These are phyloP conservation scores for Zymoseptoria ardabiliae DNA, from an alignment of 2,329 filamentous ascomycete genomes.

Conservation along the genomic window DNA sequence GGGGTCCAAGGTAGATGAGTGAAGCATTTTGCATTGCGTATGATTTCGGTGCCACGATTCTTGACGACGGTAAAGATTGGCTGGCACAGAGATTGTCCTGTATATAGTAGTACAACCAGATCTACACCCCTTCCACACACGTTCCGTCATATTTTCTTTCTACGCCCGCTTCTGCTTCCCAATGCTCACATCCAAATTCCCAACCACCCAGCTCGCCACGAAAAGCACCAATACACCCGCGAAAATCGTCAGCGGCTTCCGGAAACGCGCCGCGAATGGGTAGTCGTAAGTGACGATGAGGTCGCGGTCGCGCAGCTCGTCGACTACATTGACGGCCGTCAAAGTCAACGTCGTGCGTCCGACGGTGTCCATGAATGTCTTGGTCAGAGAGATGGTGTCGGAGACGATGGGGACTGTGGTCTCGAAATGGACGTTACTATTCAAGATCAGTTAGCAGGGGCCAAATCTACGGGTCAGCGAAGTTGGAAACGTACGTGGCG, in stretches of 20 bases:
- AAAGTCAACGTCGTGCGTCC: slow-evolving; percentile 78
- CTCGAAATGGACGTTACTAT: slow-evolving; percentile 69
- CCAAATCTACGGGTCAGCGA: neutral
- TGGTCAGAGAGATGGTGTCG: slow-evolving; percentile 58
- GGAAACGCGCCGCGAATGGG: slow-evolving; percentile 62
- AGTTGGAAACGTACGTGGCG: slow-evolving; percentile 57
- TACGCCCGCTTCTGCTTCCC: slow-evolving; percentile 30
- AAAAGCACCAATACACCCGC: slow-evolving; percentile 67
- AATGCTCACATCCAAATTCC: slow-evolving; percentile 76
- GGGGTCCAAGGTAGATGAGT: no score
- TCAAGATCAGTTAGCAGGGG: neutral
- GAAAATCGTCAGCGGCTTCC: slow-evolving; percentile 82
- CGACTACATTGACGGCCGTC: slow-evolving; percentile 77
- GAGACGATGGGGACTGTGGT: slow-evolving; percentile 65
- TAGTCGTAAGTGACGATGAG: slow-evolving; percentile 85
- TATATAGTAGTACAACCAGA: neutral
- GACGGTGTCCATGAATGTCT: slow-evolving; percentile 88
- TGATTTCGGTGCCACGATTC: no score
- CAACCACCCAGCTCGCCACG: slow-evolving; percentile 63
- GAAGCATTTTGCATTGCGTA: no score
- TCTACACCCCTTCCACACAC: neutral
- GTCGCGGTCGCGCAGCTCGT: slow-evolving; percentile 79
- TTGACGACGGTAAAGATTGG: no score
- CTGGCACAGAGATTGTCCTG: no score
- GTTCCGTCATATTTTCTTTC: neutral